Base-by-base conservation (phyloP, 495 filamentous ascomycete genomes). In the Apodospora peruviana region DNA sequence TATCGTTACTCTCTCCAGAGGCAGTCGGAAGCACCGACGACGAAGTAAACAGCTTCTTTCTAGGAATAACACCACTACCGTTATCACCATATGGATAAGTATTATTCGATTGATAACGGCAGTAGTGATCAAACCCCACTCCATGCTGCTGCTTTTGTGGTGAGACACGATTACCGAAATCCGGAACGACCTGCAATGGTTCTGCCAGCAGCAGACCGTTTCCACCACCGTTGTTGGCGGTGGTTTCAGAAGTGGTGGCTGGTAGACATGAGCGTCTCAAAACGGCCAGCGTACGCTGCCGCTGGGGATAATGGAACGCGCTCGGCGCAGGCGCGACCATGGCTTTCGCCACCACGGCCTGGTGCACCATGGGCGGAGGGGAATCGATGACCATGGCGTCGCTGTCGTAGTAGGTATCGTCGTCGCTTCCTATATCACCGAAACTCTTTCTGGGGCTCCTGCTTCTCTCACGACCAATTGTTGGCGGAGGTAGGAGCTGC, bases 281-380 rank as follows among this genome's bases (percentile, higher is more conserved):
- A 14, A 32, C 27, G 14, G 27, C 27, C 27, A 17, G 32, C 25
- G n/a, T 24, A 44, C 50, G 54, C 39, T 29, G 29, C 17, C 48
- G 52, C 11, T 52, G 50, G 16, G 57, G 53, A 43, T 52, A 55
- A 45, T 61, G 52, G 40, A 59, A 52, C 14, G 27, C 27, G 40
- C 44, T 46, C 1, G 47, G 53, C 16, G 43, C 40, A 18, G 40
- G 24, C 5, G 25, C 20, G 19, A 41, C 19, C 5, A 18, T n/a
- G 1, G 48, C 43, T 29, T 21, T 20, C 24, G 24, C 18, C 19
- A 27, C 23, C 27, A 4, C 32, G 29, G 38, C 14, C 5, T 39
- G 52, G 34, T 11, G 55, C 48, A 5, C 51, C 51, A 43, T 61
- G 27, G 21, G 36, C 17, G 19, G 24, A 2, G 50, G 54, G 3